Evolutionary conservation across 2,329 filamentous ascomycete species (phyloP), one percentile per base, ranked within the genome.

Genomic region (Drechslera avenae): DNA sequence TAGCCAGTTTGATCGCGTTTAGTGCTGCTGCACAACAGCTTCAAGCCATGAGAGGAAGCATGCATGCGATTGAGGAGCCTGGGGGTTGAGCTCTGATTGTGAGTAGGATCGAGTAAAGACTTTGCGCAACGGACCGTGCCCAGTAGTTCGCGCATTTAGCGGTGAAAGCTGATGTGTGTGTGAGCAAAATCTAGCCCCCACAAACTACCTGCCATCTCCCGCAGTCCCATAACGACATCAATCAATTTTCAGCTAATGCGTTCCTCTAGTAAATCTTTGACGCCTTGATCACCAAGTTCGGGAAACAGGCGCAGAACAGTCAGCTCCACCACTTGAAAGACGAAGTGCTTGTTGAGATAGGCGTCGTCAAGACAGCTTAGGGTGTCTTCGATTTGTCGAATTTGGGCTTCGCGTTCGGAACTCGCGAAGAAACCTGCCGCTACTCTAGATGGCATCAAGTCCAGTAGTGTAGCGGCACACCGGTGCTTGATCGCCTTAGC

Each of bases 341-440:
- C 78, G 26, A 97, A 78, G 75, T 97, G 91, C 76, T 92, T 95
- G 76, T 99, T 99, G 75, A 91, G 88, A 75, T 96, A 96, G 43
- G 83, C 79, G 73, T 97, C 91, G 13, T 83, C 84, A 60, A 96
- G 87, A 31, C 92, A 79, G 63, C 88, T 85, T 39, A 97, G 79
- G 37, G 91, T 78, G 18, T 78, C 76, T 46, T 78, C 77, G 19
- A 83, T 75, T 54, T 81, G 76, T 66, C 86, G 84, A 57, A 90
- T 81, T 61, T 87, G 82, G 53, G 76, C 73, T 36, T 85, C 73
- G 81, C 76, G 44, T 32, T 49, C 54, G 19, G 56, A 42, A 43
- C 46, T 70, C 30, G 66, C 66, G 42, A 74, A 71, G 41, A 71
- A 70, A 10, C 55, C 45, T 9, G 55, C 53, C 42, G 70, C 66